phyloP scores from a whole-genome alignment of 345 rosid genomes.

The sweet orange (Citrus sinensis) region DVS_A1.0 CM039165.1:23274501-23275000 shows the following conservation, averaged over 20 bases:
- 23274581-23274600: no score
- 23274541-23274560: no score
- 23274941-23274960: no score
- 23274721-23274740: conserved; percentile 50
- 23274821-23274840: conserved; percentile 51
- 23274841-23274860: conserved; percentile 49
- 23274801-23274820: conserved; percentile 53
- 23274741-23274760: conserved; percentile 59
- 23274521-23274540: conserved; percentile 39
- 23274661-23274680: neutral
- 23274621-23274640: neutral
- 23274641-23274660: neutral
- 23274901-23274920: conserved; percentile 55
- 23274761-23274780: conserved; percentile 22
- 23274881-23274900: conserved; percentile 42
- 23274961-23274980: neutral
- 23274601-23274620: no score
- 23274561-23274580: no score
- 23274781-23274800: conserved; percentile 14
- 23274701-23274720: conserved; percentile 40
- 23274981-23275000: neutral
- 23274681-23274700: neutral
- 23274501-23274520: conserved; percentile 9
- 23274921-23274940: neutral
- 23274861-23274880: conserved; percentile 53